Base-by-base conservation (phyloP, 345 rosid genomes). In the Murraya paniculata region DNA sequence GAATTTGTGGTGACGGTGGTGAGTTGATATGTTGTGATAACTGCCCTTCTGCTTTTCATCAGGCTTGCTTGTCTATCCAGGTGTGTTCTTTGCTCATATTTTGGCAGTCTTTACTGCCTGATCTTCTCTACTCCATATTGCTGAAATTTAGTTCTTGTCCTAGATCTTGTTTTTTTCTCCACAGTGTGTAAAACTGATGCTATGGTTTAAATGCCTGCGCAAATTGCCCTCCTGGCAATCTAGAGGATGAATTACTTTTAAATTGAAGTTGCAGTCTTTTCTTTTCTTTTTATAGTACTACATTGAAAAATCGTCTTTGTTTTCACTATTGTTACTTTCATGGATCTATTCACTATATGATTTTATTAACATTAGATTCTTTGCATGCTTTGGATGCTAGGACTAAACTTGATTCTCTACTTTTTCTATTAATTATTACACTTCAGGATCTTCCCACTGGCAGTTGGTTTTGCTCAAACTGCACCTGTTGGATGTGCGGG, bases 11-110 rank as follows among this genome's bases (percentile, higher is more conserved):
- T 81, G 93, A 92, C 78, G 97, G 88, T 25, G 99, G 99, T 38
- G 97, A 92, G 83, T 81, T 95, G 87, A 87, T 95, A 81, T 95
- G 99, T 83, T 95, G 99, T 75, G 98, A 95, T 80, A 89, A 92
- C 76, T 95, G 99, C 77, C 99, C 99, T 27, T 88, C 98, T 56
- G 90, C 99, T 67, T 95, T 86, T 82, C 99, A 95, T 86, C 91
- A 80, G 88, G 85, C 85, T 77, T 95, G 99, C 92, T 84, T 95
- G 85, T 84, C 87, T 74, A 78, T 90, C 64, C 86, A 93, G 99
- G 99, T 95, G 78, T 74, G 84, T 78, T 73, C 76, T 78, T 77
- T 57, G 35, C 78, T 81, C 77, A 18, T 80, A 73, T 80, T 11
- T 58, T 57, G 35, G 35, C 48, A 9, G 36, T 24, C 35, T 36